A percentile compares a stretch with the other conserved stretches of the same genome.
Conservation (phyloP, 1,284 basidiomycete genomes). For the Ceraceosorus guamensis region DNA sequence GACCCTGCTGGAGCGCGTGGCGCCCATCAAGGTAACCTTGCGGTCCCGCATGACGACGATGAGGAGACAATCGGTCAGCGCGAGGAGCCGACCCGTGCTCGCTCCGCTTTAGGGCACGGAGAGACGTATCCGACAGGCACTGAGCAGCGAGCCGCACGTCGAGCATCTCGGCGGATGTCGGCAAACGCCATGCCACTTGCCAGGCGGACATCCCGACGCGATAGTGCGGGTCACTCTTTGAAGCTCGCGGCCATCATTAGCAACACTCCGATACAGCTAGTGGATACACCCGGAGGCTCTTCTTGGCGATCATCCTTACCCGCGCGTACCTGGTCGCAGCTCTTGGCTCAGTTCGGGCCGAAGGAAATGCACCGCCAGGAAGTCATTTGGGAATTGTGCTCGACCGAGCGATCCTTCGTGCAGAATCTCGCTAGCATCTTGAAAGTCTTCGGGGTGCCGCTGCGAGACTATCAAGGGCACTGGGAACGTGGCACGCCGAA, state of each 20-base stretch:
- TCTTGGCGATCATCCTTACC: constrained; percentile 12
- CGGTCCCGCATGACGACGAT: no score
- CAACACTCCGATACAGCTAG: constrained; percentile 3
- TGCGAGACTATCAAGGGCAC: constrained; percentile 3
- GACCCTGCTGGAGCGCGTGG: no score
- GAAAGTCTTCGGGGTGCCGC: constrained; percentile 8
- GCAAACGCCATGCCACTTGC: no score
- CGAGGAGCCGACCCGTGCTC: no score
- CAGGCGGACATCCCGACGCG: no score
- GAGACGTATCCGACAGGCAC: no score
- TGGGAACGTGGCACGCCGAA: constrained; percentile 8
- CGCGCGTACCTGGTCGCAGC: background rate
- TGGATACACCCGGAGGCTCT: constrained; percentile 9
- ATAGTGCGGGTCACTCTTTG: no score
- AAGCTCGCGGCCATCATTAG: background rate
- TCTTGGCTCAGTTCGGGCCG: constrained; percentile 7
- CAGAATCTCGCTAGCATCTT: constrained; percentile 5
- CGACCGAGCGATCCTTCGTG: constrained; percentile 12
- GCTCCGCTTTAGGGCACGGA: no score
- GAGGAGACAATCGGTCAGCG: no score
- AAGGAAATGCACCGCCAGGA: constrained; percentile 18
- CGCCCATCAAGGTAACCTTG: no score
- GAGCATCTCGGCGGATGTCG: no score
- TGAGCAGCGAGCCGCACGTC: no score
- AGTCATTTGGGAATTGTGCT: constrained; percentile 13